These are phyloP conservation scores for Decorospora gaudefroyi DNA, from an alignment of 2,329 filamentous ascomycete genomes.

Conservation along the genomic window DNA sequence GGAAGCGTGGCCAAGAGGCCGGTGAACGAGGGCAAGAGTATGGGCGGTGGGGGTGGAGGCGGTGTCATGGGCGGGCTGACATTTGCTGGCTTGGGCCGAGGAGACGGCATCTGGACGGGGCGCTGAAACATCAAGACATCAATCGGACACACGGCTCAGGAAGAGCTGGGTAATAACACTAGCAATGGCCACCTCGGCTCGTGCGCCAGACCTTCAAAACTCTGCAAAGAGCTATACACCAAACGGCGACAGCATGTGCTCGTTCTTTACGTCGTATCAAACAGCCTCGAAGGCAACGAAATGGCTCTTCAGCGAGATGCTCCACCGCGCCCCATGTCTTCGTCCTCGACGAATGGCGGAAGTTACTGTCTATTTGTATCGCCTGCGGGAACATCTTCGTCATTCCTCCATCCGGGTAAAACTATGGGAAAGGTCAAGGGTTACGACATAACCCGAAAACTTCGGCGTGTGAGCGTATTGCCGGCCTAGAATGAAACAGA, in stretches of 20 bases:
- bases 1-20: conserved; percentile 78
- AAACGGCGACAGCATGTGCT: too few relatives aligned
- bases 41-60: conserved; percentile 25
- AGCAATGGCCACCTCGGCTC: neutral
- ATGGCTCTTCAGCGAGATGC: too few relatives aligned
- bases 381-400: conserved; percentile 2
- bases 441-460: conserved; percentile 6
- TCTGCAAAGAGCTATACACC: too few relatives aligned
- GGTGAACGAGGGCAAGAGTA: conserved; percentile 66
- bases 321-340: neutral
- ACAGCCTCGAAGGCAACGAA: too few relatives aligned
- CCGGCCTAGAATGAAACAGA: conserved; percentile 14
- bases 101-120: conserved; percentile 41
- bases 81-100: conserved; percentile 38
- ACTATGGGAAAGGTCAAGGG: conserved; percentile 13
- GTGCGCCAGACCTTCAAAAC: too few relatives aligned
- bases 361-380: neutral
- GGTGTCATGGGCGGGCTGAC: conserved; percentile 25
- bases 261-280: too few relatives aligned
- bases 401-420: conserved; percentile 10
- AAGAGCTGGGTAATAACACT: too few relatives aligned
- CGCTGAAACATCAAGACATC: conserved; percentile 22
- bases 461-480: conserved; percentile 1
- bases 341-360: neutral
- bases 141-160: neutral